These are phyloP conservation scores for Ampelomyces quisqualis DNA, from an alignment of 2,329 filamentous ascomycete species.

Conservation along the genomic window DNA sequence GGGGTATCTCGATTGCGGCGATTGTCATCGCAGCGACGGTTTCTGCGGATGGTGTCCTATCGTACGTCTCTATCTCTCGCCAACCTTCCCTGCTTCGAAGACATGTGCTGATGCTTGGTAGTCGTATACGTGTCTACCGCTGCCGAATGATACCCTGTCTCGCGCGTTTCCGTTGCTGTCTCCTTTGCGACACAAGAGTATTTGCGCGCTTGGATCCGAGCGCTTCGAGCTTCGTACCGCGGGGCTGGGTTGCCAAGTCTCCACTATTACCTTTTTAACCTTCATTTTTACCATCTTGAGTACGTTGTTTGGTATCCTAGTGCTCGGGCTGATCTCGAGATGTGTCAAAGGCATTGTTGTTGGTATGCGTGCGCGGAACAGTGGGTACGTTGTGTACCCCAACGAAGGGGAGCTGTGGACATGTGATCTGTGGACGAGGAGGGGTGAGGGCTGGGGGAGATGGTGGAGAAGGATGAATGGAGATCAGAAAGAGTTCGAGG, in stretches of 20 bases:
- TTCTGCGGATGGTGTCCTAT: constrained; percentile 50
- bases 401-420: constrained; percentile 27
- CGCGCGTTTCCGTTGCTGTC: constrained; percentile 44
- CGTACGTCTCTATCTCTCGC: constrained; percentile 26
- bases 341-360: constrained; percentile 14
- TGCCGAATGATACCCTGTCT: constrained; percentile 41
- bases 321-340: constrained; percentile 36
- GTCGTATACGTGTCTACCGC: constrained; percentile 48
- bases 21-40: constrained; percentile 38
- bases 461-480: constrained; percentile 33
- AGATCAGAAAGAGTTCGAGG: constrained; percentile 24
- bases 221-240: constrained; percentile 50
- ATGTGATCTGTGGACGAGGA: constrained; percentile 35
- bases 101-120: neutral
- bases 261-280: constrained; percentile 49
- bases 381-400: constrained; percentile 29
- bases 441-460: constrained; percentile 25
- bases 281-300: constrained; percentile 47
- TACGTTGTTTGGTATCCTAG: constrained; percentile 43
- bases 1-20: constrained; percentile 40
- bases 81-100: neutral
- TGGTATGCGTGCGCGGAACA: constrained; percentile 19
- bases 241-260: constrained; percentile 49
- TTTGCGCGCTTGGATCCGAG: constrained; percentile 44
- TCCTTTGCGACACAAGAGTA: constrained; percentile 40